A percentile compares a stretch with the other conserved stretches of the same genome.
Evolutionary conservation across 106 monocot species (phyloP).

Genomic region (Dioscorea dumetorum): DNA sequence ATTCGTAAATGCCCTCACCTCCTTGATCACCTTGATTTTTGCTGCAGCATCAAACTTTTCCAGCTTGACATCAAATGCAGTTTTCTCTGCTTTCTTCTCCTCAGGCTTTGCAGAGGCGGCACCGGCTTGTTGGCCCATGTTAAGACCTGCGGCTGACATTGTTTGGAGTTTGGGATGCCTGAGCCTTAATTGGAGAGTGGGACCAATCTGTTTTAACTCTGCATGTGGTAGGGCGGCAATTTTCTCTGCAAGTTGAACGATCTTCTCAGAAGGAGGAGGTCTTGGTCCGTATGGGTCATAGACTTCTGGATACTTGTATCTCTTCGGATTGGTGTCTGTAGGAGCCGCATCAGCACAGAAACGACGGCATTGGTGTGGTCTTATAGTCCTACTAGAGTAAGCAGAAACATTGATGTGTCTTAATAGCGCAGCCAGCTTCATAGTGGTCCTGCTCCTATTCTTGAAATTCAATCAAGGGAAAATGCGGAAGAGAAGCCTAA

Average conservation of each 20-base stretch:
- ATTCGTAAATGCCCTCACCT: slow-evolving; percentile 81
- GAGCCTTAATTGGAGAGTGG: slow-evolving; percentile 43
- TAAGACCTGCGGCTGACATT: slow-evolving; percentile 48
- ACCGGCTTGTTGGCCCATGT: slow-evolving; percentile 27
- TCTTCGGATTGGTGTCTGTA: slow-evolving; percentile 40
- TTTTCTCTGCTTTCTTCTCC: slow-evolving; percentile 85
- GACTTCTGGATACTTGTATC: slow-evolving; percentile 66
- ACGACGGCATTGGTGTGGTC: slow-evolving; percentile 10
- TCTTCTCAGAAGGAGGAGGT: slow-evolving; percentile 72
- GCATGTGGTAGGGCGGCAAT: slow-evolving; percentile 59
- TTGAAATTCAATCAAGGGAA: too few species aligned
- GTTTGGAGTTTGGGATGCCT: slow-evolving; percentile 54
- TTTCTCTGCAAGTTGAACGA: slow-evolving; percentile 69
- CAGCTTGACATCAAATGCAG: slow-evolving; percentile 80
- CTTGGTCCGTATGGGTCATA: slow-evolving; percentile 83
- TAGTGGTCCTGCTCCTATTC: neutral
- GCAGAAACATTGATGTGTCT: neutral
- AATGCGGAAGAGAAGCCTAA: too few species aligned
- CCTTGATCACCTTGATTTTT: slow-evolving; percentile 96
- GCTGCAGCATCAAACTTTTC: slow-evolving; percentile 86
- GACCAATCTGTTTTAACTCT: slow-evolving; percentile 71
- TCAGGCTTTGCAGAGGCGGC: slow-evolving; percentile 29
- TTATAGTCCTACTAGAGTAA: neutral
- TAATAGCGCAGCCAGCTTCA: neutral
- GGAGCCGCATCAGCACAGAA: slow-evolving; percentile 24